These are phyloP conservation scores for Phytophthora europaea DNA, from an alignment of 352 stramenopile species.

Conservation along the genomic window DNA sequence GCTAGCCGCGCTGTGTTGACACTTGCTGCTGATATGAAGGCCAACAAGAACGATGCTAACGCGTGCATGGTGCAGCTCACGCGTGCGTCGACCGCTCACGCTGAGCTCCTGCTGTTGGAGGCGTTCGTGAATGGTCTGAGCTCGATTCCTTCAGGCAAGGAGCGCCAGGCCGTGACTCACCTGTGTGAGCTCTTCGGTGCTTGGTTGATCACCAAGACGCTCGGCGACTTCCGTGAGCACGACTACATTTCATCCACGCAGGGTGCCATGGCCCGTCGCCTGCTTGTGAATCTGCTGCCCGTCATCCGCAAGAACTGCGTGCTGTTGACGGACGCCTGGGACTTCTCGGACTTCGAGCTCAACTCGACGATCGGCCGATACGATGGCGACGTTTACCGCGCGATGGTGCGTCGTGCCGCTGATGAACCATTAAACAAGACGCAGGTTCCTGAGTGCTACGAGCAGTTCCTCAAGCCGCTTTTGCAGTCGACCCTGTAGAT, in stretches of 20 bases:
- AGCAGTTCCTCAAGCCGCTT: constrained; percentile 57
- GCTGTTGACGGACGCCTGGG: constrained; percentile 48
- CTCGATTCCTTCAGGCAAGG: constrained; percentile 33
- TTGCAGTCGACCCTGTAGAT: constrained; percentile 44
- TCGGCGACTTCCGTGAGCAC: constrained; percentile 64
- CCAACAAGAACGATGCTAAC: constrained; percentile 56
- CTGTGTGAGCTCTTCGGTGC: constrained; percentile 50
- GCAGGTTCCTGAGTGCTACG: constrained; percentile 65
- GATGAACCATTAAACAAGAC: constrained; percentile 74
- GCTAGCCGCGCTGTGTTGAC: constrained; percentile 42
- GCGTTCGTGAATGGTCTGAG: constrained; percentile 48
- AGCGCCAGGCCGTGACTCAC: constrained; percentile 40
- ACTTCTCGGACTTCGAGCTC: constrained; percentile 71
- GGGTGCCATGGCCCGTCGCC: constrained; percentile 41
- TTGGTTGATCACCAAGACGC: constrained; percentile 50
- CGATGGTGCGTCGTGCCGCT: constrained; percentile 52
- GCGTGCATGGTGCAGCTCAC: constrained; percentile 64
- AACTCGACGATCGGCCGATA: constrained; percentile 81
- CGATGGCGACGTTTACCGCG: constrained; percentile 79
- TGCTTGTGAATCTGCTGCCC: constrained; percentile 47
- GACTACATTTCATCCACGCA: constrained; percentile 61
- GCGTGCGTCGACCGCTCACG: constrained; percentile 55
- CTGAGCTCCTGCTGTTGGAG: constrained; percentile 53
- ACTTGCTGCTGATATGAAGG: constrained; percentile 47
- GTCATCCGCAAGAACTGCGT: constrained; percentile 60